Base-by-base conservation (phyloP, 2,329 filamentous ascomycete genomes). In the Ophiocordyceps robertsii region DNA sequence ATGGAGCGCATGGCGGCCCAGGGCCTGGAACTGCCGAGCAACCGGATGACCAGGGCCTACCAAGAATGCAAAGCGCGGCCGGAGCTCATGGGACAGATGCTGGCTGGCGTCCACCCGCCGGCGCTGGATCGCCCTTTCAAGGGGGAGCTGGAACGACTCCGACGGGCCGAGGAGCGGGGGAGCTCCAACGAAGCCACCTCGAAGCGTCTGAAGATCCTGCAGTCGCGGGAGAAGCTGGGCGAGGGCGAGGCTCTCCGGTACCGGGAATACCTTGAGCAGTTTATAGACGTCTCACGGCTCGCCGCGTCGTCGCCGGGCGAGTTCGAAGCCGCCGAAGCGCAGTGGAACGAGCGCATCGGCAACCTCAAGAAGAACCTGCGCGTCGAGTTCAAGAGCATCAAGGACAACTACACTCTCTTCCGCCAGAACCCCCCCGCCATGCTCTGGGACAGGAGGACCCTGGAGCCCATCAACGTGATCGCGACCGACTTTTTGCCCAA, bases 401-500 rank as follows among this genome's bases (percentile, higher is more conserved):
- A 66, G 29, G 78, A 84, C 51, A 76, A 79, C 53, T 56, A 69
- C 37, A 71, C 74, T 48, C 49, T 72, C 14, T 66, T 71, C 51
- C 56, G 62, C 40, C 65, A 70, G 57, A 51, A 66, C 0, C 65
- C 69, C 1, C 72, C 77, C 0, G 51, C 70, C 1, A 58, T 90
- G 4, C 52, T 68, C 24, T 89, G 80, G 77, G 86, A 94, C 58
- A 69, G 73, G 2, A 77, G 88, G 14, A 62, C 67, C 2, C 78
- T 76, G 52, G 85, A 94, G 52, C 83, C 86, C 0, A 65, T 95
- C 14, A 59, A 65, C 21, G 71, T 75, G 3, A 46, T 65, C 5
- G 41, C 60, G 0, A 53, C 70, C 1, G 88, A 94, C 49, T 81
- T 86, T 52, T 85, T 70, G 56, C 86, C 85, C 1, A 65, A 70